A percentile compares a stretch with the other conserved stretches of the same genome.
phyloP scores from a whole-genome alignment of 2,329 filamentous ascomycete genomes.

The Pseudogymnoascus sp. region DNA sequence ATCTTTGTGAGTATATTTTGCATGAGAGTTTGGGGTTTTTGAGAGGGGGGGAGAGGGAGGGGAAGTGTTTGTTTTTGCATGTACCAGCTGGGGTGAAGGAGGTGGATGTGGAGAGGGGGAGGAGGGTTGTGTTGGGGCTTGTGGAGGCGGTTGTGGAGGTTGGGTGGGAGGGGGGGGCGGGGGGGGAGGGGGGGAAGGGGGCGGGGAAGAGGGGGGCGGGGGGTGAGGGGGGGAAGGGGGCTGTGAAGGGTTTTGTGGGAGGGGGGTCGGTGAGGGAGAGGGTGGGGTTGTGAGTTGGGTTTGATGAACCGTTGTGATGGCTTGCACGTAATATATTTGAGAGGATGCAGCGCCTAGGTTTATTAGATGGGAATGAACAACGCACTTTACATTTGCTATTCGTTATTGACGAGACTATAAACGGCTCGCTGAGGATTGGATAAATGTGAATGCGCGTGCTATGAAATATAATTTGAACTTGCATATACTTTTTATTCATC shows the following conservation, averaged over 20 bases:
- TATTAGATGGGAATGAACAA: not conserved
- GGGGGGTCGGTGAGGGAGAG: conserved; percentile 1
- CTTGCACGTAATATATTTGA: not conserved
- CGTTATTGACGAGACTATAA: not conserved
- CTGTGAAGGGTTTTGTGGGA: not conserved
- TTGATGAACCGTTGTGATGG: not conserved
- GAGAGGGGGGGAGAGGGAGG: conserved; percentile 36
- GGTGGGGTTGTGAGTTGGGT: not conserved
- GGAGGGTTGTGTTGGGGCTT: conserved; percentile 44
- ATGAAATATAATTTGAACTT: not conserved
- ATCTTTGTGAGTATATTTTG: conserved; percentile 72
- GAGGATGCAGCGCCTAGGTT: not conserved
- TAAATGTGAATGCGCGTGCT: not conserved
- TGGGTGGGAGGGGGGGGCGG: conserved; percentile 1
- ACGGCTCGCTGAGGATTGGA: not conserved
- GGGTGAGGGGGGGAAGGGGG: not conserved
- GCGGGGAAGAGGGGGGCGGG: not conserved
- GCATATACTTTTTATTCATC: not conserved
- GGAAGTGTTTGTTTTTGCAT: conserved; percentile 60
- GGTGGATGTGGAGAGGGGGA: conserved; percentile 38
- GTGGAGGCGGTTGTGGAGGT: conserved; percentile 47
- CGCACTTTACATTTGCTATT: not conserved
- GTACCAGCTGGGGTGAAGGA: conserved; percentile 54
- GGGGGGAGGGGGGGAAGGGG: not conserved
- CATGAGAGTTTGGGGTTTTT: conserved; percentile 57